Percentiles rank a stretch among this genome's conserved stretches.
These are phyloP conservation scores for Fusarium sp. DNA, from an alignment of 2,329 filamentous ascomycete genomes.

Conservation along the genomic window DNA sequence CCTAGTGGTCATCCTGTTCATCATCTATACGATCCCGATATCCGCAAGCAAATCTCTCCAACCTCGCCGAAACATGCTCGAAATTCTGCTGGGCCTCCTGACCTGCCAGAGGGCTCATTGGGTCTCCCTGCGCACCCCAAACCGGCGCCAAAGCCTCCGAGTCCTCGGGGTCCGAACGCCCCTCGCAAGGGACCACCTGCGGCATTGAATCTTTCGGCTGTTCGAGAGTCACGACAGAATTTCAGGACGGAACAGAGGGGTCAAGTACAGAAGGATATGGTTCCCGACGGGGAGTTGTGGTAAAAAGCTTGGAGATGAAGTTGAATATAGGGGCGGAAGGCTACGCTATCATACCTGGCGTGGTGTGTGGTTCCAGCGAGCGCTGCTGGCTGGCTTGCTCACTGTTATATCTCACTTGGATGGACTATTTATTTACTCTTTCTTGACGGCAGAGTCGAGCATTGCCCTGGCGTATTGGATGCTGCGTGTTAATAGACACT, in stretches of 20 bases:
- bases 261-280: slow-evolving; percentile 27
- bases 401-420: slow-evolving; percentile 9
- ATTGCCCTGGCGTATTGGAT: slow-evolving; percentile 5
- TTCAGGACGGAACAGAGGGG: slow-evolving; percentile 15
- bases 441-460: background rate
- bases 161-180: slow-evolving; percentile 19
- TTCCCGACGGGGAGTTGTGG: slow-evolving; percentile 39
- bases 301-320: background rate
- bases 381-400: slow-evolving; percentile 35
- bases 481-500: slow-evolving; percentile 1
- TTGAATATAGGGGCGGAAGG: no score
- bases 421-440: background rate
- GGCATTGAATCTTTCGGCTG: slow-evolving; percentile 32
- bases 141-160: slow-evolving; percentile 36
- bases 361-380: slow-evolving; percentile 2
- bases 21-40: slow-evolving; percentile 55
- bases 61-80: slow-evolving; percentile 41
- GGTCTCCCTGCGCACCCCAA: slow-evolving; percentile 52
- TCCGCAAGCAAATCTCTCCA: slow-evolving; percentile 52
- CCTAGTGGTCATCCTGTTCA: slow-evolving; percentile 49
- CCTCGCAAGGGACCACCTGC: slow-evolving; percentile 40
- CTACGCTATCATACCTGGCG: background rate
- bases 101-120: slow-evolving; percentile 47
- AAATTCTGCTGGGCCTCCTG: slow-evolving; percentile 41
- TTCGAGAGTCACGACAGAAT: slow-evolving; percentile 26